Percentiles rank a stretch among this genome's conserved stretches.
Conservation (phyloP, 2,329 filamentous ascomycete genomes). For the Cephalotrichum gorgonifer region DNA sequence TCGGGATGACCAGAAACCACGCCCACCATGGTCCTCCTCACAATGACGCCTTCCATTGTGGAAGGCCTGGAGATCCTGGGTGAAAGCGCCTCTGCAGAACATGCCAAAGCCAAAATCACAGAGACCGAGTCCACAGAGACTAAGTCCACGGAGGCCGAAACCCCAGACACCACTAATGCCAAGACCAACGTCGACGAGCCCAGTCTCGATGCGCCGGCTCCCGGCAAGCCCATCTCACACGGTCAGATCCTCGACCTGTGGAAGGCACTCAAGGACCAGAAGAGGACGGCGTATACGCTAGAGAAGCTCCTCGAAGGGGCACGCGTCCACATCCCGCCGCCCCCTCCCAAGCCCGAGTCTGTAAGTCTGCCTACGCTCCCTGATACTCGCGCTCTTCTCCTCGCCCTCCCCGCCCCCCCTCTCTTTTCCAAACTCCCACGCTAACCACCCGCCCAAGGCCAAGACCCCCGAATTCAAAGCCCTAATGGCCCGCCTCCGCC, state of each 20-base stretch:
- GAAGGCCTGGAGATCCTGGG: conserved; percentile 41
- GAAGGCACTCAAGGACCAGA: conserved; percentile 31
- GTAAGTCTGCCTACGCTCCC: conserved; percentile 36
- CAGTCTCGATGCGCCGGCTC: conserved; percentile 31
- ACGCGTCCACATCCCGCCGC: conserved; percentile 66
- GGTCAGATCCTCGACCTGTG: conserved; percentile 56
- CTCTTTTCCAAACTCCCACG: not conserved
- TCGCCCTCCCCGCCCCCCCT: not conserved
- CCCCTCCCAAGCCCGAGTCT: conserved; percentile 65
- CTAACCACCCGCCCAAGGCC: not conserved
- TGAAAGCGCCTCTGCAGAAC: conserved; percentile 4
- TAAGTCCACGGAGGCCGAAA: not conserved
- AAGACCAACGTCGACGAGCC: not conserved
- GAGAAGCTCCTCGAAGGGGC: conserved; percentile 64
- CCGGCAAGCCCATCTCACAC: conserved; percentile 64
- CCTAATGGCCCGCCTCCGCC: conserved; percentile 75
- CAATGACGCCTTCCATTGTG: conserved; percentile 61
- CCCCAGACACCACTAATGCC: not conserved
- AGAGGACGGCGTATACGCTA: conserved; percentile 36
- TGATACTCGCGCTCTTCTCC: not conserved
- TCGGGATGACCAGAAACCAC: not conserved
- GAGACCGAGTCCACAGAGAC: conserved; percentile 1
- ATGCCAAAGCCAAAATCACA: too few species aligned
- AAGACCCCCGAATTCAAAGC: conserved; percentile 75
- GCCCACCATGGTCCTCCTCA: conserved; percentile 59